Evolutionary conservation across 2,329 filamentous ascomycete species (phyloP).

Genomic region (Fusarium mundagurra): DNA sequence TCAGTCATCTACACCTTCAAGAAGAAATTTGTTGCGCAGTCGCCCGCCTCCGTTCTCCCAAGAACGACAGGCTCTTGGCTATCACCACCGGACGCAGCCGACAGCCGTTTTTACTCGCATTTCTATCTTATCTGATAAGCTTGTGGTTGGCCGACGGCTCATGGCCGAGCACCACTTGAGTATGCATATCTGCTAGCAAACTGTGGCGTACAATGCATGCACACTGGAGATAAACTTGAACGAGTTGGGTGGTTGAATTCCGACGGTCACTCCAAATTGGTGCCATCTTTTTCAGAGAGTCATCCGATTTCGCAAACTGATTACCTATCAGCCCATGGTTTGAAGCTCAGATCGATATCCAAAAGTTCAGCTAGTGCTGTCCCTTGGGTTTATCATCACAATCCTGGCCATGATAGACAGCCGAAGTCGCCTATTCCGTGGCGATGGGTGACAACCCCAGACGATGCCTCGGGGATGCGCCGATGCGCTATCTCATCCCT

Average conservation of each 20-base stretch:
- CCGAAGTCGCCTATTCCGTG: slow-evolving; percentile 6
- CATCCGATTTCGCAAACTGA: background rate
- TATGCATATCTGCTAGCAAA: slow-evolving; percentile 15
- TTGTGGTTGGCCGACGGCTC: slow-evolving; percentile 17
- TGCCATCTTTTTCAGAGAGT: background rate
- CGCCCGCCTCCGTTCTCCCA: slow-evolving; percentile 27
- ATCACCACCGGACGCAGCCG: slow-evolving; percentile 33
- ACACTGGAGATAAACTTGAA: slow-evolving; percentile 31
- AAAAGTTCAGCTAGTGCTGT: background rate
- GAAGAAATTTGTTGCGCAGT: slow-evolving; percentile 9
- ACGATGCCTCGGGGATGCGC: slow-evolving; percentile 4
- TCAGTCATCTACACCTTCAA: background rate
- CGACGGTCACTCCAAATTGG: background rate
- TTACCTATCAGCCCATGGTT: background rate
- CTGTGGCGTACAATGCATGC: slow-evolving; percentile 5
- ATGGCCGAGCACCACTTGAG: slow-evolving; percentile 9
- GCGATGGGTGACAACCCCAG: slow-evolving; percentile 3
- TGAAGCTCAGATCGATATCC: background rate
- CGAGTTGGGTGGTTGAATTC: slow-evolving; percentile 27
- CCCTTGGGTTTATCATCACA: background rate
- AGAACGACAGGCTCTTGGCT: background rate
- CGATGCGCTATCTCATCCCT: slow-evolving; percentile 27
- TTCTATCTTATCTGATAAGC: slow-evolving; percentile 34
- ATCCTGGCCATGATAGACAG: background rate
- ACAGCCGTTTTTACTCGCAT: slow-evolving; percentile 18